Base-by-base conservation (phyloP, 202 grass and related monocot genomes). In the Musa balbisiana region DNA sequence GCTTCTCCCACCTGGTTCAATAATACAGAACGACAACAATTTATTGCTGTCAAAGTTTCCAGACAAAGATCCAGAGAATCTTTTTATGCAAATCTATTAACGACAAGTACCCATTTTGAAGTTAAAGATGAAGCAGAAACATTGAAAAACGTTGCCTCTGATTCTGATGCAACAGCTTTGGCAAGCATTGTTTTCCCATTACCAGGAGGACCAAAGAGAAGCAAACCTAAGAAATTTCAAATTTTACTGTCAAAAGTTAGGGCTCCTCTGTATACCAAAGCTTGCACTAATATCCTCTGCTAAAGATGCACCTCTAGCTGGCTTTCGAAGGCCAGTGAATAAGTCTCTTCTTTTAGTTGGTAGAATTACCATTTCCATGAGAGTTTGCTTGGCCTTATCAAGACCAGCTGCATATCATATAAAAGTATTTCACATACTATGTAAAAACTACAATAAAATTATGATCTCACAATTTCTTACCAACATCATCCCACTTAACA, bases 161-260 rank as follows among this genome's bases (percentile, higher is more conserved):
- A 98, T 91, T 98, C 94, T 85, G 94, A 97, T 33, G 94, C 94
- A 78, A 97, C 94, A 83, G 94, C 94, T 89, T 97, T 97, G 14
- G 94, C 94, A 81, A 97, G 90, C 94, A 97, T 93, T 24, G 90
- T 93, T 91, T 97, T 97, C 52, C 94, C 94, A 81, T 93, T 97
- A 10, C 93, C 93, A n/a, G 90, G 93, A 71, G 93, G 90, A 50
- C 93, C 93, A 81, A 97, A 97, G 51, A 97, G 90, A 83, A 97
- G 89, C 66, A 97, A 84, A 62, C 90, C 93, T 97, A 73, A 74
- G 74, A 53, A 8, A 76, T 71, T 25, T 23, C 76, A 78, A 23
- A 84, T 58, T 74, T 25, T 51, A 65, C 17, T 74, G 73, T 26
- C 50, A 14, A 81, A 80, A 27, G 52, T 54, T 71, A 71, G 5